Conservation (phyloP, 192 early-diverging fungal species). For the Ambispora gerdemannii region DNA sequence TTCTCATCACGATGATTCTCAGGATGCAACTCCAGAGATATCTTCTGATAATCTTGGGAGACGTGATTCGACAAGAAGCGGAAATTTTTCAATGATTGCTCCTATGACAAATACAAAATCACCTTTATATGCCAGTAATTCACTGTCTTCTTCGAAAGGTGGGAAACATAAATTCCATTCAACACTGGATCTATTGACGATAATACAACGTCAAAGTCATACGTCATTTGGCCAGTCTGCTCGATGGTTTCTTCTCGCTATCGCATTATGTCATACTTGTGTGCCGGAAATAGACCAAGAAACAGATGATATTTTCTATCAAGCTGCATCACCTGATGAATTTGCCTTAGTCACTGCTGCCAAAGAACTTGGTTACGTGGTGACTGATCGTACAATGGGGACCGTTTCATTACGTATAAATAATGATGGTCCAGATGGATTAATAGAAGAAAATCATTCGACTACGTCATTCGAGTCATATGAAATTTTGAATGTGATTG, state of each 20-base stretch:
- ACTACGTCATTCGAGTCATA: slow-evolving; percentile 34
- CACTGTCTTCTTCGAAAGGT: background rate
- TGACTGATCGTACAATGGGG: slow-evolving; percentile 55
- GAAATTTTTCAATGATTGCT: slow-evolving; percentile 27
- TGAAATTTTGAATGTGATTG: slow-evolving; percentile 70
- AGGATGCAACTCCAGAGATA: background rate
- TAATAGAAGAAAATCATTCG: slow-evolving; percentile 30
- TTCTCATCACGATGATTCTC: background rate
- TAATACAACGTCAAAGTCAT: slow-evolving; percentile 19
- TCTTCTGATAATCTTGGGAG: background rate
- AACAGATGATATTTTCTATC: slow-evolving; percentile 64
- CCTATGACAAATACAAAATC: slow-evolving; percentile 4
- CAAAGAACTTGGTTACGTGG: slow-evolving; percentile 67
- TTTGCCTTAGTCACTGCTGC: slow-evolving; percentile 78
- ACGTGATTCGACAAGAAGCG: slow-evolving; percentile 12
- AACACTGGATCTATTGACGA: slow-evolving; percentile 12
- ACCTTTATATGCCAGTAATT: slow-evolving; percentile 8
- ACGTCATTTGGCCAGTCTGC: slow-evolving; percentile 35
- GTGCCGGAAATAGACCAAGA: slow-evolving; percentile 67
- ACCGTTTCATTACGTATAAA: slow-evolving; percentile 45
- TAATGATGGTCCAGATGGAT: slow-evolving; percentile 28
- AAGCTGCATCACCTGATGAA: slow-evolving; percentile 82
- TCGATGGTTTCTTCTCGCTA: slow-evolving; percentile 67
- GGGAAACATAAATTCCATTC: background rate
- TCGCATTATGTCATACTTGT: slow-evolving; percentile 80